Evolutionary conservation across 768 basidiomycete species (phyloP).

Genomic region (Pleurotus pulmonarius): DNA sequence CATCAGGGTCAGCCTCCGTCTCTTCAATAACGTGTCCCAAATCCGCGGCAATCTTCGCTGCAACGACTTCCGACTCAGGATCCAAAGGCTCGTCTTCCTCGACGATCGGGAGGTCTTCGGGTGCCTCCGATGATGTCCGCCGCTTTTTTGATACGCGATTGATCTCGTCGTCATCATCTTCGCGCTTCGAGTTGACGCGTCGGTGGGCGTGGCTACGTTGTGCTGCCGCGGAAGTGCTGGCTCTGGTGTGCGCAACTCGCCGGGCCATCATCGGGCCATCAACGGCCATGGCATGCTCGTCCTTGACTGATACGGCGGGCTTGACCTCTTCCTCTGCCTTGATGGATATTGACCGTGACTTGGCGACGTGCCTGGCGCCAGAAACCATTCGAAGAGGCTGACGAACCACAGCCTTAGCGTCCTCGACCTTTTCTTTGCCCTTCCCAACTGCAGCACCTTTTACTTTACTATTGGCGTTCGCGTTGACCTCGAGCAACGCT

Average conservation of each 20-base stretch:
- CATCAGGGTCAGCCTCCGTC: slow-evolving; percentile 62
- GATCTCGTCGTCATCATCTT: slow-evolving; percentile 54
- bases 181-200: slow-evolving; percentile 15
- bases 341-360: slow-evolving; percentile 16
- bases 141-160: slow-evolving; percentile 69
- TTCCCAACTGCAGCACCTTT: slow-evolving; percentile 31
- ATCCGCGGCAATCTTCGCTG: slow-evolving; percentile 41
- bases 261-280: slow-evolving; percentile 33
- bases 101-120: slow-evolving; percentile 37
- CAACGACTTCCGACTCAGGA: slow-evolving; percentile 39
- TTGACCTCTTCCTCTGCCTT: slow-evolving; percentile 27
- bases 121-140: slow-evolving; percentile 64
- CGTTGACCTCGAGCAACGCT: slow-evolving; percentile 68
- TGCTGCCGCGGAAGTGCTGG: slow-evolving; percentile 7
- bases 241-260: not conserved
- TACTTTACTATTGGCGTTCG: slow-evolving; percentile 44
- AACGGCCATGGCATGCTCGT: slow-evolving; percentile 55
- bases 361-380: slow-evolving; percentile 23
- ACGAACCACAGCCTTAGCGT: slow-evolving; percentile 31
- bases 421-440: slow-evolving; percentile 59
- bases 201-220: slow-evolving; percentile 22
- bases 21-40: slow-evolving; percentile 51
- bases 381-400: slow-evolving; percentile 55
- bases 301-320: slow-evolving; percentile 19
- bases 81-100: slow-evolving; percentile 30